Conservation (phyloP, 1,139 yeast species). For the Kodamaea derodonti region DNA sequence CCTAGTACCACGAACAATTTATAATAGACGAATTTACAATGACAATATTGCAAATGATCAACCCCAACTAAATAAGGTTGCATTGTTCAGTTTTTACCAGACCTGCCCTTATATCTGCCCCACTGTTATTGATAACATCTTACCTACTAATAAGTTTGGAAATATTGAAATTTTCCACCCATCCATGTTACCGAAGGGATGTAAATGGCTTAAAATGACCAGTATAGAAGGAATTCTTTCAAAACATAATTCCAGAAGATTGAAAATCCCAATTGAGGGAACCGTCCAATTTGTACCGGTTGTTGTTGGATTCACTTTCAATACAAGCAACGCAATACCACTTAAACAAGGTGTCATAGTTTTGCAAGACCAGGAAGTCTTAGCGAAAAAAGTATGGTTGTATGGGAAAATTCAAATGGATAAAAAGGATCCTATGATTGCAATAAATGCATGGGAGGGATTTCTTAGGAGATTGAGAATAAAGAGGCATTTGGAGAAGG, state of each 20-base stretch:
- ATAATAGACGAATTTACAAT: constrained; percentile 18
- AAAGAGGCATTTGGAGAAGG: constrained; percentile 17
- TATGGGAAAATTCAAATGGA: constrained; percentile 18
- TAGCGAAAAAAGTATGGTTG: constrained; percentile 28
- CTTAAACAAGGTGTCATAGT: constrained; percentile 30
- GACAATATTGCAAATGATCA: constrained; percentile 17
- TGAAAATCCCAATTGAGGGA: constrained; percentile 5
- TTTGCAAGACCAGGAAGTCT: constrained; percentile 13
- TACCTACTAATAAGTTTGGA: constrained; percentile 33
- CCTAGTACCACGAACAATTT: constrained; percentile 23
- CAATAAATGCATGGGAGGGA: constrained; percentile 20
- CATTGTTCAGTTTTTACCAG: constrained; percentile 28
- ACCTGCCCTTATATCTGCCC: constrained; percentile 27
- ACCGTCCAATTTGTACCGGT: constrained; percentile 29
- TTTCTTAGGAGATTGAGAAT: constrained; percentile 21
- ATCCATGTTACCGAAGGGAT: constrained; percentile 32
- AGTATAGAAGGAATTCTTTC: constrained; percentile 22
- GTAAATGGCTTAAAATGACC: constrained; percentile 28
- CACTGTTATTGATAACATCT: constrained; percentile 11
- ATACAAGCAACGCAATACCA: constrained; percentile 29
- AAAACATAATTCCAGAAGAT: constrained; percentile 9
- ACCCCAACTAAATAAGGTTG: constrained; percentile 21
- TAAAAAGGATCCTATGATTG: constrained; percentile 6
- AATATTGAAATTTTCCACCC: constrained; percentile 31
- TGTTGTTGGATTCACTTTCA: constrained; percentile 32